Evolutionary conservation across 805 yeast genomes (phyloP), one percentile per base, ranked within the genome.

Genomic region (Candida ficus): DNA sequence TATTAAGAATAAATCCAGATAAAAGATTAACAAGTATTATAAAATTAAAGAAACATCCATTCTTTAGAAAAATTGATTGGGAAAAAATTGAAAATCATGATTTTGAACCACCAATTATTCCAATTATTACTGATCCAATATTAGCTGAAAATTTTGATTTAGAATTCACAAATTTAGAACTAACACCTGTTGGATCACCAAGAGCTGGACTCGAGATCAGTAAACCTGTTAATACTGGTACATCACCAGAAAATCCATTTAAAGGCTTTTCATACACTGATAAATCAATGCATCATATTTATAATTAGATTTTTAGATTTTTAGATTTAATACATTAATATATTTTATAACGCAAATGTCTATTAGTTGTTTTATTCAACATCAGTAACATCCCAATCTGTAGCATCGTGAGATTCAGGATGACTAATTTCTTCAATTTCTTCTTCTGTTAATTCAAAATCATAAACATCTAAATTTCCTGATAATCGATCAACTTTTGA

Each of bases 121-220:
- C 96, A 1, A 62, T 86, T 6, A 76, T 89, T 32, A 83, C 95
- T 0, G 80, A 87, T 54, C 91, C 95, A 19, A 80, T 70, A 34
- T 57, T 83, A 40, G 96, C 96, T 0, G 96, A 88, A 57, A 88
- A 88, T 54, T 88, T 88, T 56, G 87, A 86, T 47, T 62, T 71
- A 9, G 90, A 84, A 44, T 88, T 88, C 62, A 88, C 96, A 0
- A 72, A 71, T 8, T 72, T 85, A 81, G 70, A 71, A 29, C 67
- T 80, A 33, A 46, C 57, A 4, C 58, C 60, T 2, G 44, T 51
- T 20, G 58, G 58, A 1, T 50, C 57, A 0, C 47, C 46, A n/a
- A 20, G 34, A 29, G 44, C 43, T 4, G 51, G 45, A 5, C 37
- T 50, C 39, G 17, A 32, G 4, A 50, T 48, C 37, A 38, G 31